Evolutionary conservation across 257 asterid species (phyloP).

Genomic region (Ilex asprella): DNA sequence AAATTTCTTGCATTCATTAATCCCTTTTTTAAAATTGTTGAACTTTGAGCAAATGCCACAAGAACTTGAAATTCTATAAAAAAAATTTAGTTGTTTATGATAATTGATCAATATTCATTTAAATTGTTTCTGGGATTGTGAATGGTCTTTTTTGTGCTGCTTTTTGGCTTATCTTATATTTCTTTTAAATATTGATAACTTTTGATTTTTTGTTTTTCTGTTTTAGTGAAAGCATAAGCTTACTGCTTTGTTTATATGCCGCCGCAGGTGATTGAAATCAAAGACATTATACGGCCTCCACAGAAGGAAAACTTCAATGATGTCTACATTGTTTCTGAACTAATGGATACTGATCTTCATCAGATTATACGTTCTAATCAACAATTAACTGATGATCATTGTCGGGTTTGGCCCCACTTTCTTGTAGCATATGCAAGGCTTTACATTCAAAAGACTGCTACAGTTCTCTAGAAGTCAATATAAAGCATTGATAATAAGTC

Average conservation of each 20-base stretch:
- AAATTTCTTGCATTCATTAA: no score
- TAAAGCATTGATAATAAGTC: no score
- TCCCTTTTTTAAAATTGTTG: no score
- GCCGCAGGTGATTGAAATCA: constrained; percentile 70
- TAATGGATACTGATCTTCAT: constrained; percentile 98
- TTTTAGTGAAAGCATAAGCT: constrained; percentile 1
- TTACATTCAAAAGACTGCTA: no score
- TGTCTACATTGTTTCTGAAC: constrained; percentile 87
- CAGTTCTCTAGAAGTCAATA: no score
- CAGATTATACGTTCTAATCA: constrained; percentile 92
- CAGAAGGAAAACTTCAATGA: constrained; percentile 91
- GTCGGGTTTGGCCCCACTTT: constrained; percentile 74
- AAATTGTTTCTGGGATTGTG: no score
- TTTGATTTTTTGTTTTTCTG: background rate
- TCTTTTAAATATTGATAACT: no score
- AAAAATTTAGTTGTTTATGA: no score
- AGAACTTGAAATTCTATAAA: no score
- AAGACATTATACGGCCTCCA: constrained; percentile 94
- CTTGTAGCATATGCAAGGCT: constrained; percentile 4
- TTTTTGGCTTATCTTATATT: background rate
- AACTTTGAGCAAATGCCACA: no score
- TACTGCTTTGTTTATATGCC: constrained; percentile 8
- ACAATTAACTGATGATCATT: constrained; percentile 76
- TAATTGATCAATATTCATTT: no score
- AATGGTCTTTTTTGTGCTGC: background rate